A percentile compares a stretch with the other conserved stretches of the same genome.
Conservation (phyloP, 2,329 filamentous ascomycete species). For the Penicillium griseofulvum region DNA sequence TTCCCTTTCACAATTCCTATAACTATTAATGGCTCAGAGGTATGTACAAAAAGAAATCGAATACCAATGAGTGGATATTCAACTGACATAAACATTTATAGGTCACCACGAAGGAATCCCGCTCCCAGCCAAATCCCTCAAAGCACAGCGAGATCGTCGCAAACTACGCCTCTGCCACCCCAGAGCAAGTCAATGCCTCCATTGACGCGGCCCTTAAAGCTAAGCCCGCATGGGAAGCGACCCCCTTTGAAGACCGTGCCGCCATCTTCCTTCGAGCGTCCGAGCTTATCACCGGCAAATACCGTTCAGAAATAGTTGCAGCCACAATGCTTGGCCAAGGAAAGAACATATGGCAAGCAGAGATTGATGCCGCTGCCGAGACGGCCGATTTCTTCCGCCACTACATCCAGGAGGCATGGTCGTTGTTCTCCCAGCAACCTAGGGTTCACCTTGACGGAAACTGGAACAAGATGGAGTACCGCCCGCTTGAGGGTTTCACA, state of each 20-base stretch:
- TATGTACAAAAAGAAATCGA: background rate
- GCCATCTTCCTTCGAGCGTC: constrained; percentile 91
- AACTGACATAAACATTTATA: background rate
- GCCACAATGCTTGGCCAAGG: constrained; percentile 92
- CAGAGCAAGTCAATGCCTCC: constrained; percentile 15
- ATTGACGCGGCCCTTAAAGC: constrained; percentile 20
- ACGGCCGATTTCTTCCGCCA: constrained; percentile 82
- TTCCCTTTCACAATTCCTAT: constrained; percentile 19
- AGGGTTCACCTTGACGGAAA: constrained; percentile 73
- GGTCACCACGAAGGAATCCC: constrained; percentile 17
- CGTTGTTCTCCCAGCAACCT: constrained; percentile 82
- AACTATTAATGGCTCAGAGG: constrained; percentile 17
- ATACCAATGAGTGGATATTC: background rate
- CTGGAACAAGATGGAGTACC: constrained; percentile 86
- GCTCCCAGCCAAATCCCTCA: constrained; percentile 20
- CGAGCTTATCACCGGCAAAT: constrained; percentile 81
- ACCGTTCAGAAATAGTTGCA: constrained; percentile 91
- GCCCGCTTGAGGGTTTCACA: constrained; percentile 86
- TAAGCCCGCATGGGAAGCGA: constrained; percentile 63
- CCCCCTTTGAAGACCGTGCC: constrained; percentile 83
- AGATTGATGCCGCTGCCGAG: constrained; percentile 91
- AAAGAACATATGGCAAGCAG: constrained; percentile 96
- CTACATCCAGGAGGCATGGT: constrained; percentile 86
- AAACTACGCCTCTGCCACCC: constrained; percentile 21
- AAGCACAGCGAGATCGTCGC: constrained; percentile 24